Base-by-base conservation (phyloP, 2,329 filamentous ascomycete genomes). In the Penicillium sp. region DNA sequence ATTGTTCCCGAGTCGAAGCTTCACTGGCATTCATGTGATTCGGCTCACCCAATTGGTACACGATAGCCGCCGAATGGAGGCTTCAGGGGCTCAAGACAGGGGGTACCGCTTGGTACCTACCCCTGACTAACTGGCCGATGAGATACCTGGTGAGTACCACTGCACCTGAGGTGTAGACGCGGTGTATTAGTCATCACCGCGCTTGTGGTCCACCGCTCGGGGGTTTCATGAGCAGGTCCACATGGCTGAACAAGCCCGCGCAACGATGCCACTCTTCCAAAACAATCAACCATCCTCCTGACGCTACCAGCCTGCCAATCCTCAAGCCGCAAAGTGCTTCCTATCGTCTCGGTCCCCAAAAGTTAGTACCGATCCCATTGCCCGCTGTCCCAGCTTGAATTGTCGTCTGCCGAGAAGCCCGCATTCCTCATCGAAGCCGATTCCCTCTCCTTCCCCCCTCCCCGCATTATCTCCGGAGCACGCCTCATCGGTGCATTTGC, bases 241-340 rank as follows among this genome's bases (percentile, higher is more conserved):
- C 29, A 32, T 32, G 49, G 24, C 18, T 43, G 42, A 39, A 41
- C 39, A 42, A 39, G 43, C 41, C 53, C 45, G 50, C 54, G 54
- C 54, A 43, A 52, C 52, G 51, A 54, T 56, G 47, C 54, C 51
- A 56, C 46, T 47, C 49, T 45, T 39, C 51, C 54, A 45, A 56
- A 56, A 56, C 51, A 56, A 56, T 49, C 54, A 43, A 32, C 4
- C 29, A 32, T 32, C 29, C 29, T 11, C 7, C 7, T 7, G 7
- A 8, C 29, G 29, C 7, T 32, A 7, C 29, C 29, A 32, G 29
- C 11, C 8, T 11, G 35, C 39, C 49, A 35, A 34, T 37, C 41
- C 35, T n/a, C 9, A 29, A 40, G 25, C 36, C 25, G 32, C 37
- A 9, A 13, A 24, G 13, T 25, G 8, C 5, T 11, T 32, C 8